Conservation (phyloP, 2,329 filamentous ascomycete species). For the Periconia digitata region DNA sequence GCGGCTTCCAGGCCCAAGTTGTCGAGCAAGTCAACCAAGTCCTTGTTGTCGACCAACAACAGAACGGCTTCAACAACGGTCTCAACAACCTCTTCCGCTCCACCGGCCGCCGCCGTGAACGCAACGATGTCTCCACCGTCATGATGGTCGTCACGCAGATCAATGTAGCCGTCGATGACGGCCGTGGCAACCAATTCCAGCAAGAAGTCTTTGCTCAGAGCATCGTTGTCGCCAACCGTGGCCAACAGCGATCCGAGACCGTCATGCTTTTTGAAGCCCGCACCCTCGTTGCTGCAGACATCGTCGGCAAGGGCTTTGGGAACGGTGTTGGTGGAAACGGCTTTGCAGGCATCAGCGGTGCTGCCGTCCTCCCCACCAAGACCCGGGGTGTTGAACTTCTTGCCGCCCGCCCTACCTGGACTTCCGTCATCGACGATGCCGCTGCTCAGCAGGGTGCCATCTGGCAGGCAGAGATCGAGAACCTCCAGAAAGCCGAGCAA, state of each 20-base stretch:
- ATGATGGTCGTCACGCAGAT: conserved; percentile 36
- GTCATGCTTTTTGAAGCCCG: conserved; percentile 33
- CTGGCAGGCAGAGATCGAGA: conserved; percentile 29
- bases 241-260: conserved; percentile 21
- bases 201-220: conserved; percentile 32
- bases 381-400: conserved; percentile 31
- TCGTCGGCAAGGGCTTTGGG: conserved; percentile 18
- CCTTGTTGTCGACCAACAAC: conserved; percentile 30
- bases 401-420: conserved; percentile 30
- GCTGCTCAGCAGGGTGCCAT: conserved; percentile 28
- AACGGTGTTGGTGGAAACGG: conserved; percentile 15
- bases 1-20: conserved; percentile 24
- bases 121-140: conserved; percentile 23
- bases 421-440: conserved; percentile 25
- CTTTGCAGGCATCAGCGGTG: conserved; percentile 16
- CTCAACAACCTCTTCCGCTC: conserved; percentile 38
- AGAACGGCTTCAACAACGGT: conserved; percentile 31
- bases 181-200: conserved; percentile 23
- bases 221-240: conserved; percentile 32
- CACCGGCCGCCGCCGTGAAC: conserved; percentile 24
- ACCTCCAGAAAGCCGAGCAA: conserved; percentile 25
- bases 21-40: conserved; percentile 32
- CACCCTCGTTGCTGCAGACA: conserved; percentile 28
- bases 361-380: conserved; percentile 19
- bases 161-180: conserved; percentile 28